Evolutionary conservation across 1,284 basidiomycete genomes (phyloP), one percentile per base, ranked within the genome.

Genomic region (Lentinula novae-zelandiae): DNA sequence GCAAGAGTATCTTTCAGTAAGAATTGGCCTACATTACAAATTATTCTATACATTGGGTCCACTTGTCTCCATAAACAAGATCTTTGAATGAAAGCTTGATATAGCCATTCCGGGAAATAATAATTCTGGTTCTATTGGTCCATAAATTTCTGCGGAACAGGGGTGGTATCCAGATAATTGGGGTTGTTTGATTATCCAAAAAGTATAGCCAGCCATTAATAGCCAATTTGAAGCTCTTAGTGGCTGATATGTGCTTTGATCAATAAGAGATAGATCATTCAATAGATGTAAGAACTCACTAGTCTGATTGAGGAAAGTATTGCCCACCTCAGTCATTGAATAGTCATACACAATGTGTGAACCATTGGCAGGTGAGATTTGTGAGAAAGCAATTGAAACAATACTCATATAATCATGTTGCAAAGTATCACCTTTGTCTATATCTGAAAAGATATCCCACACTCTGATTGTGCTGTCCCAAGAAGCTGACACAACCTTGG

Each of bases 391-490:
- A 38, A 38, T 38, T 38, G 36, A 12, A 38, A 9, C 12, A 12
- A 38, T 12, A 38, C 12, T 38, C 27, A 39, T 39, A 5, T 44
- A 15, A 12, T 44, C 40, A 15, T 44, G 2, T 12, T 44, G 7
- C 13, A 5, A 3, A 34, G 38, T 13, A 53, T 17, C 34, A 27
- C 22, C 34, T 15, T 31, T 52, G 38, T 39, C 15, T 15, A 39
- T 27, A 39, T 39, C 38, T 39, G 5, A 10, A 15, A 15, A 22
- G 65, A 27, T 53, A 46, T 71, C 52, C 69, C 69, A 71, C 4
- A 67, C 57, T n/a, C 63, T 50, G n/a, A 68, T 63, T 5, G 66
- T 65, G 20, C 39, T 58, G 62, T 70, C 70, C 2, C 65, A 69
- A 10, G 71, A 67, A 7, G 64, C 38, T 10, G 38, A 39, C 9